These are phyloP conservation scores for Strobilomyces dryophilus DNA, from an alignment of 768 basidiomycete species.

Conservation along the genomic window DNA sequence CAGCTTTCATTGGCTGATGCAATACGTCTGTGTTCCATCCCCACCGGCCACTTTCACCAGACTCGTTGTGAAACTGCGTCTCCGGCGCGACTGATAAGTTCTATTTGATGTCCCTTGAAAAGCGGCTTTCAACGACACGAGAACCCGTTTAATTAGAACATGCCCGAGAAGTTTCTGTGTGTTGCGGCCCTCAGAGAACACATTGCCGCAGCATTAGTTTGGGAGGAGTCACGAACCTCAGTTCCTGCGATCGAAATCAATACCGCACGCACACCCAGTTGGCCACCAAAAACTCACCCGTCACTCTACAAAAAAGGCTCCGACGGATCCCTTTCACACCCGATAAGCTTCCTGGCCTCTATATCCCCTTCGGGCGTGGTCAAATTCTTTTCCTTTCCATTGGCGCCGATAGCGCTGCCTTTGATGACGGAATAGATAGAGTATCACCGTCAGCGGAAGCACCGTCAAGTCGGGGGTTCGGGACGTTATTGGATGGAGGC, in stretches of 20 bases:
- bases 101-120: too few relatives aligned
- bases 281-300: conserved; percentile 26
- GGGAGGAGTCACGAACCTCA: conserved; percentile 45
- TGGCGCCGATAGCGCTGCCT: conserved; percentile 32
- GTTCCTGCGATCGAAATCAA: conserved; percentile 26
- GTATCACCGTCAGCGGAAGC: conserved; percentile 28
- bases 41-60: too few relatives aligned
- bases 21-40: too few relatives aligned
- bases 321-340: conserved; percentile 25
- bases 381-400: conserved; percentile 31
- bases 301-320: conserved; percentile 49
- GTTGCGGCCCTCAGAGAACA: conserved; percentile 26
- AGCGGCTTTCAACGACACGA: too few relatives aligned
- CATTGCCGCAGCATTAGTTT: conserved; percentile 46
- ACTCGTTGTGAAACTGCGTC: too few relatives aligned
- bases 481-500: too few relatives aligned
- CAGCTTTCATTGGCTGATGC: too few relatives aligned
- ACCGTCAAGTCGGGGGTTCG: conserved; percentile 22
- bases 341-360: conserved; percentile 31
- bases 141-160: too few relatives aligned
- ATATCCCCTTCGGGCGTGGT: conserved; percentile 34
- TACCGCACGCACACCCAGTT: not conserved
- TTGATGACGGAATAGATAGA: conserved; percentile 29
- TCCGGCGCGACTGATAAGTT: too few relatives aligned
- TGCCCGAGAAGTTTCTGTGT: conserved; percentile 4